Percentiles rank a stretch among this genome's conserved stretches.
phyloP scores from a whole-genome alignment of 108 stramenopile genomes.

The Phaeodactylum tricornutum region DNA sequence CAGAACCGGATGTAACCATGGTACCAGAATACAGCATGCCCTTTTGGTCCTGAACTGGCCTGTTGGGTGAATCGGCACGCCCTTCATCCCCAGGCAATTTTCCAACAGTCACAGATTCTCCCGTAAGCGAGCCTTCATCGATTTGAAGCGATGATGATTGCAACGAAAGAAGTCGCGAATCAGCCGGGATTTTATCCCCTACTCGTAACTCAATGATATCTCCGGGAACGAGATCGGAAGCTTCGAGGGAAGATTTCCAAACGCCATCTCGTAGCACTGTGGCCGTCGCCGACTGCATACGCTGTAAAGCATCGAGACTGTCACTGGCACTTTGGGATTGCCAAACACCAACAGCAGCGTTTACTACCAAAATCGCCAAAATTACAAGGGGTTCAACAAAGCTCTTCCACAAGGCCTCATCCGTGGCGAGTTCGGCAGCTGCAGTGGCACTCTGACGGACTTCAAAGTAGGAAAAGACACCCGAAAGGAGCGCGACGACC shows the following conservation, averaged over 20 bases:
- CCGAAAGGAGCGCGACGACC: slow-evolving; percentile 57
- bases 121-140: slow-evolving; percentile 77
- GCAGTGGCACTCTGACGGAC: slow-evolving; percentile 13
- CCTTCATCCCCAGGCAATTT: slow-evolving; percentile 50
- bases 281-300: slow-evolving; percentile 76
- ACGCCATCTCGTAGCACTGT: slow-evolving; percentile 63
- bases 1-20: slow-evolving; percentile 84
- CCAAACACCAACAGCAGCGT: slow-evolving; percentile 96
- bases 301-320: slow-evolving; percentile 84
- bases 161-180: slow-evolving; percentile 64
- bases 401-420: slow-evolving; percentile 21
- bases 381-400: slow-evolving; percentile 95
- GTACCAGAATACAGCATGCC: slow-evolving; percentile 95
- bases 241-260: slow-evolving; percentile 16
- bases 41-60: slow-evolving; percentile 36
- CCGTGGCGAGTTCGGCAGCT: slow-evolving; percentile 1
- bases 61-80: slow-evolving; percentile 3
- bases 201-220: slow-evolving; percentile 85
- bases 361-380: slow-evolving; percentile 86
- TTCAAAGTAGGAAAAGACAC: slow-evolving; percentile 66
- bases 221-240: slow-evolving; percentile 85
- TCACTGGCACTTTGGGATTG: slow-evolving; percentile 83
- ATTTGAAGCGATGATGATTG: slow-evolving; percentile 43
- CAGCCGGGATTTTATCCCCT: slow-evolving; percentile 94
- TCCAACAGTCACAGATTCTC: slow-evolving; percentile 68